A percentile compares a stretch with the other conserved stretches of the same genome.
Evolutionary conservation across 805 yeast genomes (phyloP).

Genomic region (Candida odintsovae): DNA sequence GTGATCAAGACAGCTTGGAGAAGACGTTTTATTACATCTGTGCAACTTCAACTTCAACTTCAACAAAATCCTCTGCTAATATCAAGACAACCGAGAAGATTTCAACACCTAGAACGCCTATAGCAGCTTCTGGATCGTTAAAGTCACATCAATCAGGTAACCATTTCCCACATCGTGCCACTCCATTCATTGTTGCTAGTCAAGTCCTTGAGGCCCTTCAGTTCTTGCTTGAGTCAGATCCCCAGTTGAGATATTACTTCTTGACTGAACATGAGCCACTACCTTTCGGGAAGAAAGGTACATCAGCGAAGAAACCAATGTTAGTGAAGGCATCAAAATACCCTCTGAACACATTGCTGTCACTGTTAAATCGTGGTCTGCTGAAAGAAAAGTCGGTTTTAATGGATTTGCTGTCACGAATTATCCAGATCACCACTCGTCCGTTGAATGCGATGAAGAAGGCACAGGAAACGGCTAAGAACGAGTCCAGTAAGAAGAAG

Average conservation of each 20-base stretch:
- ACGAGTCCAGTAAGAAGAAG: constrained; percentile 8
- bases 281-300: constrained; percentile 29
- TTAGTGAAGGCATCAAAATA: constrained; percentile 42
- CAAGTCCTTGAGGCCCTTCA: constrained; percentile 75
- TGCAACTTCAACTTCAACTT: neutral
- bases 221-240: constrained; percentile 59
- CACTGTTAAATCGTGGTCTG: constrained; percentile 54
- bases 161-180: constrained; percentile 48
- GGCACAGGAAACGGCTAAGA: constrained; percentile 26
- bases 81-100: constrained; percentile 1
- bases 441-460: constrained; percentile 56
- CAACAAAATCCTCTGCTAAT: neutral
- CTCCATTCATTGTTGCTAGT: constrained; percentile 66
- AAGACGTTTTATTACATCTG: constrained; percentile 54
- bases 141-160: constrained; percentile 43
- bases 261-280: constrained; percentile 67
- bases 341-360: constrained; percentile 68
- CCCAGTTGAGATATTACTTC: constrained; percentile 66
- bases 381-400: constrained; percentile 67
- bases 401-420: constrained; percentile 70
- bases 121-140: constrained; percentile 29
- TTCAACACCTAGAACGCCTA: constrained; percentile 17
- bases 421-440: constrained; percentile 70
- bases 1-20: constrained; percentile 55
- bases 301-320: constrained; percentile 29